Evolutionary conservation across 257 asterid genomes (phyloP).

Genomic region (Fraxinus cuspidata): DNA sequence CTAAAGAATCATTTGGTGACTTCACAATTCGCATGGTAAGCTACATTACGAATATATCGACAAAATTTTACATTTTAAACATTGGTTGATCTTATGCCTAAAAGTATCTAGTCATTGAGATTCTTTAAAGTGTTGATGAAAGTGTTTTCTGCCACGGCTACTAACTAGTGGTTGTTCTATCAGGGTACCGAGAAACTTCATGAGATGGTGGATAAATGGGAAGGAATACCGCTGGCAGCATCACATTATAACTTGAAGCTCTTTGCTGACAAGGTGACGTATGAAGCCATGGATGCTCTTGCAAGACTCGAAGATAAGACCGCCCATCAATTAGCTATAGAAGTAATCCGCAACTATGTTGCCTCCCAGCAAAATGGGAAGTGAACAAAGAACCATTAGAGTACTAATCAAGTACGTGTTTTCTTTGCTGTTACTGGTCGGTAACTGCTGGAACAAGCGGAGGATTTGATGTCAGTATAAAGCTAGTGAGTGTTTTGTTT

Average conservation of each 20-base stretch:
- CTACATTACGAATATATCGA: background rate
- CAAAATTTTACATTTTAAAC: background rate
- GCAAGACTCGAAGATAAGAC: conserved; percentile 62
- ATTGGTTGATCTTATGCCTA: background rate
- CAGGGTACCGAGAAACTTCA: conserved; percentile 82
- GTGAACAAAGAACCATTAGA: conserved; percentile 33
- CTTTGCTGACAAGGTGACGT: conserved; percentile 72
- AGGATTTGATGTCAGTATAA: background rate
- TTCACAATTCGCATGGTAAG: conserved; percentile 82
- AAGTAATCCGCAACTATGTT: conserved; percentile 75
- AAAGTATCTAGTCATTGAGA: background rate
- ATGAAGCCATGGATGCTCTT: conserved; percentile 58
- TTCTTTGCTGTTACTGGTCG: conserved; percentile 39
- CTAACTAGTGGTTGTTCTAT: background rate
- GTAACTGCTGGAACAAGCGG: conserved; percentile 35
- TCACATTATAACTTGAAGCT: conserved; percentile 74
- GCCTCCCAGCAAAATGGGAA: conserved; percentile 64
- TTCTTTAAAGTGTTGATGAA: background rate
- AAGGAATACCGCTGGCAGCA: conserved; percentile 59
- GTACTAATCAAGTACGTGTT: conserved; percentile 1
- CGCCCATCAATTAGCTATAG: conserved; percentile 89
- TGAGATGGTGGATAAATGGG: conserved; percentile 83
- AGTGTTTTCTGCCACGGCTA: background rate
- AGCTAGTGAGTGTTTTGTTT: background rate
- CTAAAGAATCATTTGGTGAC: conserved; percentile 89